Conservation (phyloP, 2,329 filamentous ascomycete genomes). For the Penicillium sp. region DNA sequence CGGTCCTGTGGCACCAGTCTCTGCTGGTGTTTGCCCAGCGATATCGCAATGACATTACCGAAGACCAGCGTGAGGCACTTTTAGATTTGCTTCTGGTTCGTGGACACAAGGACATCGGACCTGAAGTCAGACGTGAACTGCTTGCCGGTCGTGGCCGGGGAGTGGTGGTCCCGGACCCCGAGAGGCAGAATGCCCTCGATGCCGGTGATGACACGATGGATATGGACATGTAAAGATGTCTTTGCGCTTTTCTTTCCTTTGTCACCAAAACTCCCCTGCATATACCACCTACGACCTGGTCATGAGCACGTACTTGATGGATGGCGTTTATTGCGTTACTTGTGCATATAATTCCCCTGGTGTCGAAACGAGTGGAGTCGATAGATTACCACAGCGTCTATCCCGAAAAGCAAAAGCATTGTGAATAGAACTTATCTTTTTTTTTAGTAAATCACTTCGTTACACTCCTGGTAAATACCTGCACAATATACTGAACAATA, state of each 20-base stretch:
- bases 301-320: conserved; percentile 24
- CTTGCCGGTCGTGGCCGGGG: conserved; percentile 82
- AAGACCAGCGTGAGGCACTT: conserved; percentile 86
- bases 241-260: conserved; percentile 6
- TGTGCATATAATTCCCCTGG: conserved; percentile 24
- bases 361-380: conserved; percentile 13
- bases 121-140: conserved; percentile 83
- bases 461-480: too few species aligned
- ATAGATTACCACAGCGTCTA: conserved; percentile 8
- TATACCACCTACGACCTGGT: conserved; percentile 23
- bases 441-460: not conserved
- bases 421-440: not conserved
- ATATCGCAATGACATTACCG: conserved; percentile 93
- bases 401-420: conserved; percentile 13
- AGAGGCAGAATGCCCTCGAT: conserved; percentile 55
- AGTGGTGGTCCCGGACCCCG: conserved; percentile 48
- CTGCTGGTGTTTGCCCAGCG: conserved; percentile 86
- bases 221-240: conserved; percentile 46
- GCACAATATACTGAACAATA: not conserved
- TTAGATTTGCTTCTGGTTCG: conserved; percentile 79
- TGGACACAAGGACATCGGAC: conserved; percentile 82
- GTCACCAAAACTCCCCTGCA: conserved; percentile 13
- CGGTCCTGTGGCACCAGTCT: conserved; percentile 95
- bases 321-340: conserved; percentile 21
- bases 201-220: conserved; percentile 90